These are phyloP conservation scores for Umbellularia californica DNA, from an alignment of 164 flowering plant species.

Conservation along the genomic window DNA sequence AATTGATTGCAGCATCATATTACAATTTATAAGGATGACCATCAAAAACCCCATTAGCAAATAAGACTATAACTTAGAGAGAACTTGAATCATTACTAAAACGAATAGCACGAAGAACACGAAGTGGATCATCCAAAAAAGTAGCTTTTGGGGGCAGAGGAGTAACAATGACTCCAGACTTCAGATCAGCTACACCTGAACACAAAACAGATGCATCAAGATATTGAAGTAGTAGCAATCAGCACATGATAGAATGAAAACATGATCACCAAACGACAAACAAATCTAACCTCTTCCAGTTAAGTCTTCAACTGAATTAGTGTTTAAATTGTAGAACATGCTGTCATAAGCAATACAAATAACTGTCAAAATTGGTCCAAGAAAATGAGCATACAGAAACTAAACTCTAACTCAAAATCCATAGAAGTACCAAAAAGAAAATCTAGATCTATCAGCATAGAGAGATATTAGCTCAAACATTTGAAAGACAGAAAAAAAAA, in stretches of 20 bases:
- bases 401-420: too few species aligned
- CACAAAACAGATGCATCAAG: background rate
- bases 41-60: background rate
- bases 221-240: background rate
- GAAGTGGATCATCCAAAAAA: conserved; percentile 91
- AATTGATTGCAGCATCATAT: too few species aligned
- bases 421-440: too few species aligned
- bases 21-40: too few species aligned
- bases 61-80: background rate
- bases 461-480: too few species aligned
- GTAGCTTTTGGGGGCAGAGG: conserved; percentile 88
- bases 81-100: conserved; percentile 48
- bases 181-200: conserved; percentile 70
- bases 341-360: conserved; percentile 32
- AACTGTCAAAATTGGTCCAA: background rate
- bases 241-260: background rate
- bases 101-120: conserved; percentile 97
- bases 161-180: conserved; percentile 75
- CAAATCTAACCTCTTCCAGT: conserved; percentile 68
- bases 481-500: too few species aligned
- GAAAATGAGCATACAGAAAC: background rate
- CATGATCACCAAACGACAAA: background rate
- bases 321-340: conserved; percentile 92
- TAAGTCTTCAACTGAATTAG: conserved; percentile 72
- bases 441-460: background rate